A percentile compares a stretch with the other conserved stretches of the same genome.
phyloP scores from a whole-genome alignment of 1,284 basidiomycete genomes.

The Ustilago shanxiensis region DNA sequence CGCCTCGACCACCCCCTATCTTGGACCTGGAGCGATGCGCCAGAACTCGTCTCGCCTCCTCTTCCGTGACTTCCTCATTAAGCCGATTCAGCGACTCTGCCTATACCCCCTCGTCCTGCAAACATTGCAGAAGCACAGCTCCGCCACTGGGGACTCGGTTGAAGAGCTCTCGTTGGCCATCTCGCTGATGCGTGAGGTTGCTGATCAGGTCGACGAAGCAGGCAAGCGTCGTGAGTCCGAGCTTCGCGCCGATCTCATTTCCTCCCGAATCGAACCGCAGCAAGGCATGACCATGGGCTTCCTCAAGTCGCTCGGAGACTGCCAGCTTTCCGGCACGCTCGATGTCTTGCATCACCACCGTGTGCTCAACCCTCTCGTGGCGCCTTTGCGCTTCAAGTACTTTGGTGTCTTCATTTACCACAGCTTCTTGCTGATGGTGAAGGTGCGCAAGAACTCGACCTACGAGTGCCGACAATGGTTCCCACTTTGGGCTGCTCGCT shows the following conservation, averaged over 20 bases:
- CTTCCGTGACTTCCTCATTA: slow-evolving; percentile 68
- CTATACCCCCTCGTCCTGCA: slow-evolving; percentile 67
- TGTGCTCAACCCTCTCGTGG: slow-evolving; percentile 53
- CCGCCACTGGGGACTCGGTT: slow-evolving; percentile 28
- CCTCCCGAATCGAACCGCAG: slow-evolving; percentile 61
- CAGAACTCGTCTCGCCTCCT: slow-evolving; percentile 55
- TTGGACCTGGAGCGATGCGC: slow-evolving; percentile 17
- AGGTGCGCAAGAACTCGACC: slow-evolving; percentile 63
- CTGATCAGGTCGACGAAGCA: slow-evolving; percentile 65
- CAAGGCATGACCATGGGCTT: slow-evolving; percentile 49
- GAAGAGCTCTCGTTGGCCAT: slow-evolving; percentile 56
- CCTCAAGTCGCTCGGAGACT: slow-evolving; percentile 59
- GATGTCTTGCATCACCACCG: slow-evolving; percentile 67
- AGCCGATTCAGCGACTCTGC: slow-evolving; percentile 68
- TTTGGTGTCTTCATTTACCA: slow-evolving; percentile 64
- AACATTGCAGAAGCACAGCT: slow-evolving; percentile 61
- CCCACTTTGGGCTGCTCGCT: slow-evolving; percentile 60
- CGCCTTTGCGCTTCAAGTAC: slow-evolving; percentile 67
- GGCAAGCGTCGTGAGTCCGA: slow-evolving; percentile 60
- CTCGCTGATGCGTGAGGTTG: slow-evolving; percentile 58
- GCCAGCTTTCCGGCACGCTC: slow-evolving; percentile 63
- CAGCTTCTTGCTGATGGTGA: slow-evolving; percentile 63
- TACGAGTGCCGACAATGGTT: slow-evolving; percentile 68
- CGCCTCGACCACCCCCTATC: slow-evolving; percentile 27
- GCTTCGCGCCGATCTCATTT: slow-evolving; percentile 62